Percentiles rank a stretch among this genome's conserved stretches.
phyloP scores from a whole-genome alignment of 2,329 filamentous ascomycete genomes.

The Immersiporthe knoxdaviesiana region DNA sequence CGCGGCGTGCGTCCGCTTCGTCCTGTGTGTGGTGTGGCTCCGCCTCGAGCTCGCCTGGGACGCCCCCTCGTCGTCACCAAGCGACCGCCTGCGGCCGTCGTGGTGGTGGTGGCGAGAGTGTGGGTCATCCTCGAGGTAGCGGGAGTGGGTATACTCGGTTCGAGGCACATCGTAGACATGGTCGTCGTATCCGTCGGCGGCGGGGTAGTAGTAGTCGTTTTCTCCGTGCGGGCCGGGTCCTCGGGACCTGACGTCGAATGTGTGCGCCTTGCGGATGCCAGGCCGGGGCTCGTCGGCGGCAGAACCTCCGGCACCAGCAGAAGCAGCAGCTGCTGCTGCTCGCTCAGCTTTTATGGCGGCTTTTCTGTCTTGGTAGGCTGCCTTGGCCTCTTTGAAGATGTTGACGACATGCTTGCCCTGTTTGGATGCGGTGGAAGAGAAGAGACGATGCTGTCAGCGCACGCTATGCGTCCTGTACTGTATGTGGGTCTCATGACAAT shows the following conservation, averaged over 20 bases:
- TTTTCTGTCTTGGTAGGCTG: constrained; percentile 86
- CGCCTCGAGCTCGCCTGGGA: constrained; percentile 24
- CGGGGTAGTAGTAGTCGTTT: constrained; percentile 33
- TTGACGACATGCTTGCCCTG: constrained; percentile 88
- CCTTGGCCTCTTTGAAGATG: constrained; percentile 90
- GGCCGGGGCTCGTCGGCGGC: constrained; percentile 30
- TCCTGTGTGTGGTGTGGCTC: constrained; percentile 26
- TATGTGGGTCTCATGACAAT: no score
- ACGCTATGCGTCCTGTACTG: not conserved
- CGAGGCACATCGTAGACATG: constrained; percentile 34
- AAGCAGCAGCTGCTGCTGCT: constrained; percentile 33
- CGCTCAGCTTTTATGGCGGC: constrained; percentile 74
- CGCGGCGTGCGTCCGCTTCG: not conserved
- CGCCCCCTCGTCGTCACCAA: constrained; percentile 31
- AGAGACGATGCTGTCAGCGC: constrained; percentile 6
- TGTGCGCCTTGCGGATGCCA: constrained; percentile 62
- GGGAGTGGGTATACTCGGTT: constrained; percentile 23
- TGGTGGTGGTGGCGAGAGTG: constrained; percentile 22
- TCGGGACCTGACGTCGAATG: constrained; percentile 46
- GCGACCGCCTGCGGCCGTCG: constrained; percentile 32
- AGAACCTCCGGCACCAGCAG: constrained; percentile 28
- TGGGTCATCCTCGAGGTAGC: constrained; percentile 36
- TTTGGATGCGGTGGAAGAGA: not conserved
- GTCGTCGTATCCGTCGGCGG: constrained; percentile 32
- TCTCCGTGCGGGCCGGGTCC: constrained; percentile 37